A percentile compares a stretch with the other conserved stretches of the same genome.
These are phyloP conservation scores for Harrya chromipes DNA, from an alignment of 768 basidiomycete genomes.

Conservation along the genomic window DNA sequence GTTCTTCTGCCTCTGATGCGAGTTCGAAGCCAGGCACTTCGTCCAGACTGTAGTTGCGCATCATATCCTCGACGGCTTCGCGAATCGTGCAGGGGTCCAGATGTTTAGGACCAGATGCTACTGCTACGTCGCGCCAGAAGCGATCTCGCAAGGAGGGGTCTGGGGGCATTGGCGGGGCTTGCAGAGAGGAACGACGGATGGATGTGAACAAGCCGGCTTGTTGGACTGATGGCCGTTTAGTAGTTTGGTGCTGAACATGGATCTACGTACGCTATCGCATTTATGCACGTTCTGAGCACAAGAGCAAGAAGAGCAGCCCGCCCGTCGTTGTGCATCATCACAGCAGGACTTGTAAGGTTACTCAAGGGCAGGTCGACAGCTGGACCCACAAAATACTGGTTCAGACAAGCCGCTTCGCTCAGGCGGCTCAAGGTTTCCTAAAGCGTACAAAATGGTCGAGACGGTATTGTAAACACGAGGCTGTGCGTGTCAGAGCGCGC, in stretches of 20 bases:
- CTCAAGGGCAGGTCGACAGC: neutral
- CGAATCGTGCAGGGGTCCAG: conserved; percentile 12
- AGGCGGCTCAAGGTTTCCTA: conserved; percentile 16
- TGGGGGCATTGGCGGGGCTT: conserved; percentile 11
- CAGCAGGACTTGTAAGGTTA: neutral
- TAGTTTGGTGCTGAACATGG: neutral
- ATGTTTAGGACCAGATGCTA: conserved; percentile 3
- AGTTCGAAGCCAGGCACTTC: conserved; percentile 18
- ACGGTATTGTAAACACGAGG: conserved; percentile 6
- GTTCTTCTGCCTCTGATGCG: neutral
- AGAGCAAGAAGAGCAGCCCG: neutral
- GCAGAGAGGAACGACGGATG: neutral
- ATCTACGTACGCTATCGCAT: neutral
- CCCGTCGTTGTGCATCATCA: neutral
- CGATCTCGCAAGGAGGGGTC: conserved; percentile 17
- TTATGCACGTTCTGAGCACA: conserved; percentile 9
- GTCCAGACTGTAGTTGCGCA: conserved; percentile 20
- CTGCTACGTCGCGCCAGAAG: conserved; percentile 25
- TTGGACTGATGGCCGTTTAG: too few relatives aligned
- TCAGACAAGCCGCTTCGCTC: conserved; percentile 8
- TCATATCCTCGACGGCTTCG: conserved; percentile 23
- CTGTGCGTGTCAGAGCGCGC: neutral
- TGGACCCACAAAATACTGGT: conserved; percentile 21
- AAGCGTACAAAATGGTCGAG: conserved; percentile 8
- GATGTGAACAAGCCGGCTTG: neutral